phyloP scores from a whole-genome alignment of 768 basidiomycete genomes.

The Leccinum ochraceum region DNA sequence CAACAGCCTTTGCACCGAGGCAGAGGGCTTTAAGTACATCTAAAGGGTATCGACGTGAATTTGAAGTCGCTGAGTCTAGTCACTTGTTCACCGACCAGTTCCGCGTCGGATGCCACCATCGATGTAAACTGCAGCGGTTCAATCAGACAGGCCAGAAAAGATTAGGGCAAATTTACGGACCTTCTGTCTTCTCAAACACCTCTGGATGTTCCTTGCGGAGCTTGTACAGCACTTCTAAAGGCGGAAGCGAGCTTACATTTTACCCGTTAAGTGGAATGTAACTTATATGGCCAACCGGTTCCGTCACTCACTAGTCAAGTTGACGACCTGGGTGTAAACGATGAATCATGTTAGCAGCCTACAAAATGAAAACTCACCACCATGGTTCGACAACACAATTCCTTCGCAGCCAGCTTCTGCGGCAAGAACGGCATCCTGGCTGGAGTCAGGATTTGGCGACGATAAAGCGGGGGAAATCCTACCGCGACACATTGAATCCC shows the following conservation, averaged over 20 bases:
- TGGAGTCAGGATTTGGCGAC: conserved; percentile 10
- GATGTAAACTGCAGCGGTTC: conserved; percentile 63
- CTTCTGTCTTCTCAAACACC: conserved; percentile 71
- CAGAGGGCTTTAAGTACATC: conserved; percentile 91
- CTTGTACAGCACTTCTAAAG: conserved; percentile 75
- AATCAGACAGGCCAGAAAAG: conserved; percentile 4
- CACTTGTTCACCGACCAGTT: conserved; percentile 50
- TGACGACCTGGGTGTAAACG: conserved; percentile 55
- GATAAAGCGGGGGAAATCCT: neutral
- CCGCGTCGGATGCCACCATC: conserved; percentile 79
- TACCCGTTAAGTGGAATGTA: conserved; percentile 12
- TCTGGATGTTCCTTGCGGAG: conserved; percentile 74
- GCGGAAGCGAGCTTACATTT: conserved; percentile 62
- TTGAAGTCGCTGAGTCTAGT: neutral
- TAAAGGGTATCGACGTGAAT: conserved; percentile 18
- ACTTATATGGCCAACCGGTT: neutral
- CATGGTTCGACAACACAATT: conserved; percentile 90
- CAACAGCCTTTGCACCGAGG: conserved; percentile 84
- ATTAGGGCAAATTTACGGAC: conserved; percentile 30
- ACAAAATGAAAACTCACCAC: conserved; percentile 48
- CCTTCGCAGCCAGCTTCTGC: conserved; percentile 83
- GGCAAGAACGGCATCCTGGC: conserved; percentile 83
- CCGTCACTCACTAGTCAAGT: conserved; percentile 65
- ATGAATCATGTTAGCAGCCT: conserved; percentile 2
- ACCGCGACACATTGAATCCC: conserved; percentile 78